These are phyloP conservation scores for Anethum foeniculum DNA, from an alignment of 140 eudicot species.

Conservation along the genomic window DNA sequence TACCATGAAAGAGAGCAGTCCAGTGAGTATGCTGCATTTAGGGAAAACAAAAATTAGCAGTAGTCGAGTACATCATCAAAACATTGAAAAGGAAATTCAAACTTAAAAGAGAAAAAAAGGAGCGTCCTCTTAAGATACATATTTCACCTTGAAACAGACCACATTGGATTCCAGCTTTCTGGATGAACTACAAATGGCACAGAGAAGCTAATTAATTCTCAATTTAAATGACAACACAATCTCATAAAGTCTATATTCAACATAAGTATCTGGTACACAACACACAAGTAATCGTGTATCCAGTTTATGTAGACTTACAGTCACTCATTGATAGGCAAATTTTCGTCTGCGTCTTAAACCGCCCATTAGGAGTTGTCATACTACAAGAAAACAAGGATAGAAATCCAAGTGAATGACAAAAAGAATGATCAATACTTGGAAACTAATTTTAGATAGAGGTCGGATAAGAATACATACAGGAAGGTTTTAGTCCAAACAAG, in stretches of 20 bases:
- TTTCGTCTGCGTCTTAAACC: slow-evolving; percentile 88
- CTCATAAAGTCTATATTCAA: not conserved
- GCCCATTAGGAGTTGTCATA: slow-evolving; percentile 99
- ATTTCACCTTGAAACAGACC: slow-evolving; percentile 93
- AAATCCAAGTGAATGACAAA: not conserved
- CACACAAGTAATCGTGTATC: not conserved
- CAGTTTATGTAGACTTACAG: slow-evolving; percentile 46
- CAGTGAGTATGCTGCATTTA: slow-evolving; percentile 79
- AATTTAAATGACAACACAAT: not conserved
- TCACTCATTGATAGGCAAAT: slow-evolving; percentile 95
- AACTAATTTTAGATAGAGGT: not conserved
- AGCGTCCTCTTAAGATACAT: slow-evolving; percentile 7
- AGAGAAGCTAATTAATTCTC: slow-evolving; percentile 6
- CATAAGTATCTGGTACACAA: slow-evolving; percentile 4
- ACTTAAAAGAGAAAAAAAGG: not conserved
- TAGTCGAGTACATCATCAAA: not conserved
- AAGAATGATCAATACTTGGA: not conserved
- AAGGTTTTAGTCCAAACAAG: not conserved
- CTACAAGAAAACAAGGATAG: slow-evolving; percentile 30
- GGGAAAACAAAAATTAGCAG: slow-evolving; percentile 18
- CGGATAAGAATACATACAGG: not conserved
- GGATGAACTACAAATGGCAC: slow-evolving; percentile 69
- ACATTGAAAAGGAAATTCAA: not conserved
- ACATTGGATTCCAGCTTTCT: slow-evolving; percentile 99
- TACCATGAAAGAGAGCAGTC: slow-evolving; percentile 98